phyloP scores from a whole-genome alignment of 2,329 filamentous ascomycete species.

The Mycogone perniciosa region DNA sequence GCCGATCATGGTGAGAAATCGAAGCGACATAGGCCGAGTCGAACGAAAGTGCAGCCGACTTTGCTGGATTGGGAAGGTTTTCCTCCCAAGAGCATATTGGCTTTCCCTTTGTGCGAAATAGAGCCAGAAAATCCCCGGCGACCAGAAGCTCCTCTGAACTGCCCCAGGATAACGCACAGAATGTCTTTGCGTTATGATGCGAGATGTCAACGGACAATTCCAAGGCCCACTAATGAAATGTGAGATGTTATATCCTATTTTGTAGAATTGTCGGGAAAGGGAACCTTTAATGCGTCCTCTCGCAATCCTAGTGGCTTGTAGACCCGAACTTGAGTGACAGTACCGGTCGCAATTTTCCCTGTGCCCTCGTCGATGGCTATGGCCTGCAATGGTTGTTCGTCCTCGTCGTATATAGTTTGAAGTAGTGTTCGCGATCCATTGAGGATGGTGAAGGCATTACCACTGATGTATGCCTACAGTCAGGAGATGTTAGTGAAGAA shows the following conservation, averaged over 20 bases:
- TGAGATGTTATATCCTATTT: conserved; percentile 15
- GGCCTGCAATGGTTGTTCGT: conserved; percentile 61
- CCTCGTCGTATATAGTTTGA: conserved; percentile 87
- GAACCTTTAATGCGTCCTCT: conserved; percentile 68
- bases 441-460: conserved; percentile 80
- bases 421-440: conserved; percentile 66
- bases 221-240: conserved; percentile 49
- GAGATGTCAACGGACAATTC: conserved; percentile 53
- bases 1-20: conserved; percentile 66
- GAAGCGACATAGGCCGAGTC: conserved; percentile 85
- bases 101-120: conserved; percentile 52
- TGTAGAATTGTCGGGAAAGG: not conserved
- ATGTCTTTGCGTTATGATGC: conserved; percentile 26
- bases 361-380: conserved; percentile 74
- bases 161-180: conserved; percentile 71
- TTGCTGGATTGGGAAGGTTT: conserved; percentile 63
- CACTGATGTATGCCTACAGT: conserved; percentile 76
- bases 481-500: not conserved
- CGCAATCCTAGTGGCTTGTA: conserved; percentile 69
- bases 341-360: conserved; percentile 78
- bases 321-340: conserved; percentile 60
- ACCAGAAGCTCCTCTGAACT: conserved; percentile 76
- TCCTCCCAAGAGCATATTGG: conserved; percentile 66
- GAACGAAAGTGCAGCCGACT: conserved; percentile 73
- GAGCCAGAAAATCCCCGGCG: conserved; percentile 60